phyloP scores from a whole-genome alignment of 371 early-diverging fungal genomes.

The Smittium culicis region DNA sequence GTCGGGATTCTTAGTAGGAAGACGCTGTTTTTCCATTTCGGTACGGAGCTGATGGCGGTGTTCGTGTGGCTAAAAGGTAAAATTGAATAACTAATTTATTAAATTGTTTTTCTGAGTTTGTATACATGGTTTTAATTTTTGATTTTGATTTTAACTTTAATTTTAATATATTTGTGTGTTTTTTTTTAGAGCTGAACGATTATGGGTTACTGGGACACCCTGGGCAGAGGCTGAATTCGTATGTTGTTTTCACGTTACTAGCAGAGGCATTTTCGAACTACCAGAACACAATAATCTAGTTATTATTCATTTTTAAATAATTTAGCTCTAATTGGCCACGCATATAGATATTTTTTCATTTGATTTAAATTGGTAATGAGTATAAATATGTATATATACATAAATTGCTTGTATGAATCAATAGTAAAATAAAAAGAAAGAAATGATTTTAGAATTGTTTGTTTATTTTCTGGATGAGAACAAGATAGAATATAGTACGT shows the following conservation, averaged over 20 bases:
- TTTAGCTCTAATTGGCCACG: too few species aligned
- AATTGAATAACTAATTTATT: too few species aligned
- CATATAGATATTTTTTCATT: too few species aligned
- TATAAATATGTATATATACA: too few species aligned
- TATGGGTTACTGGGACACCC: neutral
- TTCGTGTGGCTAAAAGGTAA: neutral
- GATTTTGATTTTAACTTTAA: neutral
- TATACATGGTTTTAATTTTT: neutral
- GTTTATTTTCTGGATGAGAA: too few species aligned
- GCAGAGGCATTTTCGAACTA: neutral
- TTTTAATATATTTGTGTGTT: neutral
- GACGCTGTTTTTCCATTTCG: neutral
- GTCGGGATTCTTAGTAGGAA: neutral
- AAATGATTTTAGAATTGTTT: too few species aligned
- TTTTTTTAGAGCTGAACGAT: neutral
- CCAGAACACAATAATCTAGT: neutral
- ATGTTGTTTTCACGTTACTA: neutral
- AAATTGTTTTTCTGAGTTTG: neutral
- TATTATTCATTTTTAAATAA: too few species aligned
- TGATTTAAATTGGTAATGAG: too few species aligned
- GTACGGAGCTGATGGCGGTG: neutral
- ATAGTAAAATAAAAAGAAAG: neutral
- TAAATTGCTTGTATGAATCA: neutral
- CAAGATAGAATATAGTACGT: too few species aligned
- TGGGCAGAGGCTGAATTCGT: neutral